Conservation (phyloP, 495 filamentous ascomycete species). For the Pseudomonodictys pantanalensis region DNA sequence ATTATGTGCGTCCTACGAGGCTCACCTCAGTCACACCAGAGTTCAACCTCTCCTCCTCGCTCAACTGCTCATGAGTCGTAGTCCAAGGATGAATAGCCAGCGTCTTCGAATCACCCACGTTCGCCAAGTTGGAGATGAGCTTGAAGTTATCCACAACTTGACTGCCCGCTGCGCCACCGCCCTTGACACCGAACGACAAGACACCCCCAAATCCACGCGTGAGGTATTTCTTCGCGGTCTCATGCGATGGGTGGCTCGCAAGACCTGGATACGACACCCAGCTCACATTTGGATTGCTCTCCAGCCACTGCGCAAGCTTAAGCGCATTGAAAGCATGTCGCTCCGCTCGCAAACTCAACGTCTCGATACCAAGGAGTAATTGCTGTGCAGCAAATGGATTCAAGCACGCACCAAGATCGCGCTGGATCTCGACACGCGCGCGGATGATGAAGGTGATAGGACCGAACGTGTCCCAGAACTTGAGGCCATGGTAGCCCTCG, state of each 20-base stretch:
- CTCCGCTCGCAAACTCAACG: conserved; percentile 79
- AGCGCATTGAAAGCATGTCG: conserved; percentile 84
- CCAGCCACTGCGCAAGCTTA: conserved; percentile 77
- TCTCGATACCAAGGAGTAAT: conserved; percentile 86
- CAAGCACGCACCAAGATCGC: conserved; percentile 78
- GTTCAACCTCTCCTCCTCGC: conserved; percentile 72
- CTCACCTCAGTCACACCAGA: conserved; percentile 78
- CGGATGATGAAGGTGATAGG: conserved; percentile 78
- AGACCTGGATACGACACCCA: conserved; percentile 97
- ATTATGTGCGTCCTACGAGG: background rate
- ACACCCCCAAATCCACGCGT: conserved; percentile 87
- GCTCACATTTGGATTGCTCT: conserved; percentile 75
- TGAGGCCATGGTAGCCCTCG: conserved; percentile 91
- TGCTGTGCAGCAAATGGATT: conserved; percentile 98
- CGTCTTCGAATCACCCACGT: conserved; percentile 75
- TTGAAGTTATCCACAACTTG: conserved; percentile 93
- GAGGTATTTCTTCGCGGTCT: conserved; percentile 84
- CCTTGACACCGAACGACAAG: conserved; percentile 89
- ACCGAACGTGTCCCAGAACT: conserved; percentile 97
- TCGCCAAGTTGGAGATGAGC: conserved; percentile 86
- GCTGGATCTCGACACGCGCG: conserved; percentile 79
- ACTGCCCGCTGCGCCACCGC: conserved; percentile 74
- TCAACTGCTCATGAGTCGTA: conserved; percentile 93
- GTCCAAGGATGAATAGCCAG: conserved; percentile 95
- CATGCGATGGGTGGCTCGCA: conserved; percentile 75